These are phyloP conservation scores for Ustilago trichophora DNA, from an alignment of 1,284 basidiomycete species.

Conservation along the genomic window DNA sequence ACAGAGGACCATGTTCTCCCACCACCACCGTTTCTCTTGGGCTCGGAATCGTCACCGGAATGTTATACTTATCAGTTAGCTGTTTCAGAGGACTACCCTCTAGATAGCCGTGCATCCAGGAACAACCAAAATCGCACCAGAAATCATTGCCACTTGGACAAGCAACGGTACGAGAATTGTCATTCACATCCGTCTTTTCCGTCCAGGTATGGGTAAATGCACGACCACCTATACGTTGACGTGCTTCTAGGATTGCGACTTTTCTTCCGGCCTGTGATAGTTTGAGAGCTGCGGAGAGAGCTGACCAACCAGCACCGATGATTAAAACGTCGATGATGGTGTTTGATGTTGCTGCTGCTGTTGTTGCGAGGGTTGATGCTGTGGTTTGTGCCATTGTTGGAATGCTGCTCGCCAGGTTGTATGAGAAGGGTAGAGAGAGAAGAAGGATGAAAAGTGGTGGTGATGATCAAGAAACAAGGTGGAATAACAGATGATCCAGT, in stretches of 20 bases:
- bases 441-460: too few species aligned
- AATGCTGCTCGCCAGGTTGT: too few species aligned
- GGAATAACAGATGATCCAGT: too few species aligned
- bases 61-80: constrained; percentile 68
- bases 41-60: constrained; percentile 49
- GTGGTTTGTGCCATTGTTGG: too few species aligned
- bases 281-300: constrained; percentile 68
- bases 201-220: constrained; percentile 67
- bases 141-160: constrained; percentile 7
- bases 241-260: constrained; percentile 70
- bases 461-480: too few species aligned
- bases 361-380: too few species aligned
- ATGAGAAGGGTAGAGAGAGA: too few species aligned
- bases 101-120: constrained; percentile 70
- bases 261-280: constrained; percentile 67
- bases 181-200: constrained; percentile 34
- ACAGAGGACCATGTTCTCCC: constrained; percentile 39
- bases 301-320: constrained; percentile 70
- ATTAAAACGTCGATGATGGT: constrained; percentile 67
- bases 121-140: constrained; percentile 66
- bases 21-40: constrained; percentile 42
- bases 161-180: constrained; percentile 28
- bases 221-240: constrained; percentile 69
- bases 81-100: constrained; percentile 69
- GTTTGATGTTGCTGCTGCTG: neutral